These are phyloP conservation scores for Curvularia lunata DNA, from an alignment of 2,329 filamentous ascomycete genomes.

Conservation along the genomic window DNA sequence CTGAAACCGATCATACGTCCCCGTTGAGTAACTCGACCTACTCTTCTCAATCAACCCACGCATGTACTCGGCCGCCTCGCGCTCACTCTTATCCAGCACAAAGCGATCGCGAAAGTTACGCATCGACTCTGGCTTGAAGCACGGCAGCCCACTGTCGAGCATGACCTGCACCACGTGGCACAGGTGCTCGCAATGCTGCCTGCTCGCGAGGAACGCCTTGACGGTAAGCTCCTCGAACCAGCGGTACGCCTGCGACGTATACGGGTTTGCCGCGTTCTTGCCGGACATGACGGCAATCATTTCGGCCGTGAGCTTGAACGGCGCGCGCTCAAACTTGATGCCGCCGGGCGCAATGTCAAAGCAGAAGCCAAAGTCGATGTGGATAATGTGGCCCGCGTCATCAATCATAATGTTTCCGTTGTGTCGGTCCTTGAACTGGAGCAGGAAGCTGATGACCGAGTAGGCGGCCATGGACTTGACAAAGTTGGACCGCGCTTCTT, in stretches of 20 bases:
- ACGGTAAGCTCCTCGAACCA: constrained; percentile 97
- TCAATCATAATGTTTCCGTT: constrained; percentile 88
- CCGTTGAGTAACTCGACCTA: constrained; percentile 87
- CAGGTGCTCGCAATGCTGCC: constrained; percentile 87
- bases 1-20: constrained; percentile 98
- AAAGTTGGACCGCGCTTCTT: constrained; percentile 94
- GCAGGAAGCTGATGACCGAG: constrained; percentile 91
- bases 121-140: constrained; percentile 96
- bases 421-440: constrained; percentile 97
- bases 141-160: constrained; percentile 94
- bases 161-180: constrained; percentile 90
- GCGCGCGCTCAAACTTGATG: constrained; percentile 95
- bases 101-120: constrained; percentile 92
- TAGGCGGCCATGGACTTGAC: constrained; percentile 99
- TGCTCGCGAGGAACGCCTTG: constrained; percentile 89
- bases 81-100: constrained; percentile 87
- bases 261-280: constrained; percentile 49
- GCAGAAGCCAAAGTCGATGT: constrained; percentile 97
- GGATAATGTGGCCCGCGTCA: constrained; percentile 83
- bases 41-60: constrained; percentile 87
- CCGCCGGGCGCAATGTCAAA: constrained; percentile 98
- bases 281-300: constrained; percentile 99
- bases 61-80: constrained; percentile 95
- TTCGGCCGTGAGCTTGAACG: constrained; percentile 96
- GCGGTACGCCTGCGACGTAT: constrained; percentile 82